phyloP scores from a whole-genome alignment of 441 rosid species.

The Gossypium trilobum region DNA sequence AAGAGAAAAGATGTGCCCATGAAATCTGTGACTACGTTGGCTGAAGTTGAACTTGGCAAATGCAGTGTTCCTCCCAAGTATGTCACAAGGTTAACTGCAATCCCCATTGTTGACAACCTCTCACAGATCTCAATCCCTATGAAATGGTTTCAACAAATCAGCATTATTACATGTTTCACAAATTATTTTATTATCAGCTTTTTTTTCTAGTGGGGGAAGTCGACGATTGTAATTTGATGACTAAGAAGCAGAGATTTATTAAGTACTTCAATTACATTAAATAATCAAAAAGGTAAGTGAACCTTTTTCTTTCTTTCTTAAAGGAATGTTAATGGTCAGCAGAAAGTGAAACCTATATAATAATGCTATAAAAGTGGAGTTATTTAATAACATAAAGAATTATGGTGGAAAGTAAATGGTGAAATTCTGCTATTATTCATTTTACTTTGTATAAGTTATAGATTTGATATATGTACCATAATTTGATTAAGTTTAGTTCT shows the following conservation, averaged over 20 bases:
- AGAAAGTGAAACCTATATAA: slow-evolving; percentile 6
- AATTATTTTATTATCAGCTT: background rate
- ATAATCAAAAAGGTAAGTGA: background rate
- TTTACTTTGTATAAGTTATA: too few species aligned
- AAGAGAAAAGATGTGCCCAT: slow-evolving; percentile 37
- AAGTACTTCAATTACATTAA: background rate
- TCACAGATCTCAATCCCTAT: slow-evolving; percentile 38
- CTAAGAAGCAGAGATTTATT: background rate
- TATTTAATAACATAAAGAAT: background rate
- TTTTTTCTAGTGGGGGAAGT: background rate
- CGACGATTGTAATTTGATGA: background rate
- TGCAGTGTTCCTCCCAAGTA: slow-evolving; percentile 39
- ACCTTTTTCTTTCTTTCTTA: background rate
- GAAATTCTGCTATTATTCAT: too few species aligned
- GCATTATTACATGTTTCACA: background rate
- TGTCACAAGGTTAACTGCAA: slow-evolving; percentile 45
- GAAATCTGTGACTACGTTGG: slow-evolving; percentile 36
- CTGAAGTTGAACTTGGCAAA: slow-evolving; percentile 36
- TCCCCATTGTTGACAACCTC: slow-evolving; percentile 42
- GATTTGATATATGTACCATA: background rate
- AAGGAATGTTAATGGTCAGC: background rate
- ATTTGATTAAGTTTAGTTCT: background rate
- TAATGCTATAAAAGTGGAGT: background rate
- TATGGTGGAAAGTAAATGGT: background rate
- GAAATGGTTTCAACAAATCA: slow-evolving; percentile 7